Evolutionary conservation across 2,329 filamentous ascomycete genomes (phyloP).

Genomic region (Fusarium mangiferae): DNA sequence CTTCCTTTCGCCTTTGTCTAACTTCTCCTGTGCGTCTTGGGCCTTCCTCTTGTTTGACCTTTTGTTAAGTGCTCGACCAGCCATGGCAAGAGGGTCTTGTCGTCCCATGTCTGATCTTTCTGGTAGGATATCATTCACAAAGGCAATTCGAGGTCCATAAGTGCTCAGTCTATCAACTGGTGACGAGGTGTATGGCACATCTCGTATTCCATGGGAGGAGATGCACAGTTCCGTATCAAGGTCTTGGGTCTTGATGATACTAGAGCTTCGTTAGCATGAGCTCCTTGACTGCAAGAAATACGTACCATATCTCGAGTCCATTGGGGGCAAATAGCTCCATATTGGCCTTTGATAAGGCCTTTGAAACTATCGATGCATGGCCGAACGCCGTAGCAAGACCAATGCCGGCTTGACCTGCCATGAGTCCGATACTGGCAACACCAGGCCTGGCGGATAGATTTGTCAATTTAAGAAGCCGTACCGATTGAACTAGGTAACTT

Average conservation of each 20-base stretch:
- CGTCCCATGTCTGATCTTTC: not conserved
- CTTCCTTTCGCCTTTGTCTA: not conserved
- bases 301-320: not conserved
- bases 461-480: not conserved
- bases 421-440: not conserved
- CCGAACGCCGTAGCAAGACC: not conserved
- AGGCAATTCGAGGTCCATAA: not conserved
- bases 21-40: not conserved
- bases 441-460: not conserved
- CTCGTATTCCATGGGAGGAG: not conserved
- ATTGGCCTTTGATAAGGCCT: not conserved
- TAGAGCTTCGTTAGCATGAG: not conserved
- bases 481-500: not conserved
- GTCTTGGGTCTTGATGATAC: not conserved
- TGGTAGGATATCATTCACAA: not conserved
- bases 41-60: not conserved
- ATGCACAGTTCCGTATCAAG: not conserved
- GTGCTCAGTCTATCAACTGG: not conserved
- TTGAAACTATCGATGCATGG: not conserved
- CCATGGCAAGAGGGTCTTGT: not conserved
- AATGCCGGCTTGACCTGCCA: not conserved
- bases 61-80: not conserved
- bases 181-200: not conserved
- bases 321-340: not conserved
- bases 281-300: fast-evolving